Conservation (phyloP, 495 filamentous ascomycete genomes). For the Aspergillus campestris region DNA sequence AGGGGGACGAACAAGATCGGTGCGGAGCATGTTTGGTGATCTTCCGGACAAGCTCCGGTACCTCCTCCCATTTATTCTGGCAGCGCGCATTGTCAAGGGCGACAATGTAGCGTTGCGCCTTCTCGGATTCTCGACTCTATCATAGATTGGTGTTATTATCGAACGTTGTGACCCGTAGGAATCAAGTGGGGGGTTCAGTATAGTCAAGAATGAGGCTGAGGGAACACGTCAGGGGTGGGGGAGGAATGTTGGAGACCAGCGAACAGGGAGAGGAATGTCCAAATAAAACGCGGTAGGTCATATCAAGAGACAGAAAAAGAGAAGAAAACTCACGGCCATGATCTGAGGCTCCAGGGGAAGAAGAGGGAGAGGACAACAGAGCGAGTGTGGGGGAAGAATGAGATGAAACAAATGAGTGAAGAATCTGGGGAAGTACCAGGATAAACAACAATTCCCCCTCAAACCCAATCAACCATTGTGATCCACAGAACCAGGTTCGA, state of each 20-base stretch:
- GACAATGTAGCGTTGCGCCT: conserved; percentile 70
- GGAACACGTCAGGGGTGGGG: not conserved
- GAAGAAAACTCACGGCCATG: conserved; percentile 29
- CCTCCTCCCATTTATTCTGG: conserved; percentile 77
- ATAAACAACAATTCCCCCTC: no score
- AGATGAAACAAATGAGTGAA: not conserved
- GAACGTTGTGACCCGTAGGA: no score
- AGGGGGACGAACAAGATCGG: conserved; percentile 56
- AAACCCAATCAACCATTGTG: no score
- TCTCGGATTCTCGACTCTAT: conserved; percentile 46
- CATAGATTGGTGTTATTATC: no score
- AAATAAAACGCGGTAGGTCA: not conserved
- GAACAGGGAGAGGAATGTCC: not conserved
- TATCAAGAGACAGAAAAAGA: not conserved
- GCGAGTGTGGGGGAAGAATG: not conserved
- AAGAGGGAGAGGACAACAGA: not conserved
- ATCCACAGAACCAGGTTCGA: no score
- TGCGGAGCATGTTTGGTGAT: conserved; percentile 88
- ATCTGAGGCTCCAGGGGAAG: conserved; percentile 11
- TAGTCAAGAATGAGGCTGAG: conserved; percentile 1
- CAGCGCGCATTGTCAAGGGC: conserved; percentile 80
- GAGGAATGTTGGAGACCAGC: not conserved
- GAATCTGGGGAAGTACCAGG: no score
- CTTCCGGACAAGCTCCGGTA: conserved; percentile 86
- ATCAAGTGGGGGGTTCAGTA: conserved; percentile 12